Evolutionary conservation across 2,329 filamentous ascomycete genomes (phyloP), one percentile per base, ranked within the genome.

Genomic region (Scedosporium minutisporum): DNA sequence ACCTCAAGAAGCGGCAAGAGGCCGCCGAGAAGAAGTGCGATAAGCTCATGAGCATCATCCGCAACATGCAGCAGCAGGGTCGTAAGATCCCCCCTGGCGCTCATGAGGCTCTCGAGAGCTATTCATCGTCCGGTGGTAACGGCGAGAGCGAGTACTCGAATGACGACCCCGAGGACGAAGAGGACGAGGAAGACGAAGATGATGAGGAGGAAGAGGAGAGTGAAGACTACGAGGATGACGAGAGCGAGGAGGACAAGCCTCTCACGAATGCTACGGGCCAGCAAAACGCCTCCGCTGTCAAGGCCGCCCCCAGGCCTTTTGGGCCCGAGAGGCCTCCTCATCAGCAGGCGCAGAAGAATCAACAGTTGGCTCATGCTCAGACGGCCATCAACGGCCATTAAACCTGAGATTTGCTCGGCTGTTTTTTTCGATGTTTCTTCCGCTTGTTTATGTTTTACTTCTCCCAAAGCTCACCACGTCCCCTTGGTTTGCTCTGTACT

Each of bases 61-160:
- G 95, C 65, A 91, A 92, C 69, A 96, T 97, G 91, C 93, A 97
- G 75, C 90, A 91, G 67, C 93, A 97, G 71, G 93, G 93, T 16
- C 87, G 93, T 64, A 91, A 91, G 62, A 83, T 87, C 61, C 81
- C 84, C 3, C 83, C 89, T 64, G 87, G 85, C 63, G 80, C 84
- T 76, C 82, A 78, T 63, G 82, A 78, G 66, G 84, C 83, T 66
- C 79, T 84, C 66, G 87, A 85, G 72, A 83, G 71, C 70, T 80
- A 48, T n/a, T 21, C 29, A n/a, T 33, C 46, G 14, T 23, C 38
- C 68, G 60, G 25, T 62, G 82, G 83, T 59, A 82, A 78, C 27
- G 82, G 82, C 57, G 84, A 87, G 66, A 87, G 82, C 69, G 86
- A 87, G 65, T 87, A 87, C 68, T 82, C 81, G n/a, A 82, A 84